Percentiles rank a stretch among this genome's conserved stretches.
phyloP scores from a whole-genome alignment of 768 basidiomycete genomes.

The Kwoniella botswanensis region DNA sequence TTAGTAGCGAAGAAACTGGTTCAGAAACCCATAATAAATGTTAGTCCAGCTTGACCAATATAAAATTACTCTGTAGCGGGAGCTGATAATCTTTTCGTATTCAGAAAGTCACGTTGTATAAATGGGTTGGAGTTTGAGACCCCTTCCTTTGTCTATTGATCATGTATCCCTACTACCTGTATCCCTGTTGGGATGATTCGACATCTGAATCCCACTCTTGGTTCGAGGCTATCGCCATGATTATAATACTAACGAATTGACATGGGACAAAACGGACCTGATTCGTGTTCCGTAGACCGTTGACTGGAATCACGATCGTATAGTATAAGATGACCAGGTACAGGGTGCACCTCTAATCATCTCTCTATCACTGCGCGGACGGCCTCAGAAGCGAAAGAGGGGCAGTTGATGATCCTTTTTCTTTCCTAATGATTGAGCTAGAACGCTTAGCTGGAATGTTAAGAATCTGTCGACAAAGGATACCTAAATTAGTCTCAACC shows the following conservation, averaged over 20 bases:
- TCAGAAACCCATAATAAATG: conserved; percentile 62
- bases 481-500: not conserved
- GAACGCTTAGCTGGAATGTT: too few species aligned
- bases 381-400: too few species aligned
- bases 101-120: conserved; percentile 41
- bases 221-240: not conserved
- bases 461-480: too few species aligned
- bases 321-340: too few species aligned
- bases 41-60: conserved; percentile 30
- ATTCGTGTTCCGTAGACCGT: too few species aligned
- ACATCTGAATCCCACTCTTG: not conserved
- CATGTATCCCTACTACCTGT: not conserved
- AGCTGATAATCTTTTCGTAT: not conserved
- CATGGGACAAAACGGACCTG: too few species aligned
- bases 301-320: too few species aligned
- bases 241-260: too few species aligned
- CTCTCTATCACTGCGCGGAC: too few species aligned
- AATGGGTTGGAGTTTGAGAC: conserved; percentile 36
- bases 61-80: not conserved
- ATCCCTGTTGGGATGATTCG: not conserved
- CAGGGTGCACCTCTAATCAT: too few species aligned
- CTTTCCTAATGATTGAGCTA: too few species aligned
- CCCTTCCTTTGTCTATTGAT: not conserved
- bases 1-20: conserved; percentile 86
- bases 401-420: too few species aligned